Conservation (phyloP, 2,329 filamentous ascomycete species). For the Lachnellula occidentalis region DNA sequence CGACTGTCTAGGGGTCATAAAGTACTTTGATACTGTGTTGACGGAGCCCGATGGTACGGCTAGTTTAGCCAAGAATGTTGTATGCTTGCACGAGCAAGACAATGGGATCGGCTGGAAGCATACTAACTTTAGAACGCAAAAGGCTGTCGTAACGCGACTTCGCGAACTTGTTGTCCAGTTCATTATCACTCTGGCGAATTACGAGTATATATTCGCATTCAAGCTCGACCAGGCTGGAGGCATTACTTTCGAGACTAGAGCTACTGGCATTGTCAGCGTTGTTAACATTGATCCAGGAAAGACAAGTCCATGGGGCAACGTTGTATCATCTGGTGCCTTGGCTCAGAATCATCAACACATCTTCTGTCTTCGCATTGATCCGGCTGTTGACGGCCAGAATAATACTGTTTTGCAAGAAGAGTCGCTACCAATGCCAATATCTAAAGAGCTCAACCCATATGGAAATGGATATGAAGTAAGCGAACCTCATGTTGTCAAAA, state of each 20-base stretch:
- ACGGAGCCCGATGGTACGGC: slow-evolving; percentile 50
- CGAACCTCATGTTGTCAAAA: no score
- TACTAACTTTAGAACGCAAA: slow-evolving; percentile 59
- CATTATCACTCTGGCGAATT: slow-evolving; percentile 64
- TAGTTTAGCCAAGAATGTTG: slow-evolving; percentile 49
- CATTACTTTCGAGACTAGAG: slow-evolving; percentile 55
- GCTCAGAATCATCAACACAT: slow-evolving; percentile 54
- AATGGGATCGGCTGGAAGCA: slow-evolving; percentile 66
- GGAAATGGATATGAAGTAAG: slow-evolving; percentile 43
- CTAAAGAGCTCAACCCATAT: slow-evolving; percentile 44
- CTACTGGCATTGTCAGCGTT: slow-evolving; percentile 56
- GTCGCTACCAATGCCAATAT: slow-evolving; percentile 41
- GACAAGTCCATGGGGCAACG: slow-evolving; percentile 50
- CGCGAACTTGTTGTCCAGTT: slow-evolving; percentile 61
- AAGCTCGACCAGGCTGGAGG: slow-evolving; percentile 59
- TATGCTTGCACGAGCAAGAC: slow-evolving; percentile 65
- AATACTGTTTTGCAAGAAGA: slow-evolving; percentile 52
- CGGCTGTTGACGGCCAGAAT: slow-evolving; percentile 47
- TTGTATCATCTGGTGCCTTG: slow-evolving; percentile 54
- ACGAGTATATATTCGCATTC: slow-evolving; percentile 63
- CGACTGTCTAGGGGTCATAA: slow-evolving; percentile 62
- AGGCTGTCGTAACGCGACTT: slow-evolving; percentile 54
- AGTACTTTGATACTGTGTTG: slow-evolving; percentile 52
- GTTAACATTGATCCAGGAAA: slow-evolving; percentile 51
- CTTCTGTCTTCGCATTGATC: slow-evolving; percentile 50